A percentile compares a stretch with the other conserved stretches of the same genome.
Conservation (phyloP, 1,139 yeast genomes). For the Pichia sp. region DNA sequence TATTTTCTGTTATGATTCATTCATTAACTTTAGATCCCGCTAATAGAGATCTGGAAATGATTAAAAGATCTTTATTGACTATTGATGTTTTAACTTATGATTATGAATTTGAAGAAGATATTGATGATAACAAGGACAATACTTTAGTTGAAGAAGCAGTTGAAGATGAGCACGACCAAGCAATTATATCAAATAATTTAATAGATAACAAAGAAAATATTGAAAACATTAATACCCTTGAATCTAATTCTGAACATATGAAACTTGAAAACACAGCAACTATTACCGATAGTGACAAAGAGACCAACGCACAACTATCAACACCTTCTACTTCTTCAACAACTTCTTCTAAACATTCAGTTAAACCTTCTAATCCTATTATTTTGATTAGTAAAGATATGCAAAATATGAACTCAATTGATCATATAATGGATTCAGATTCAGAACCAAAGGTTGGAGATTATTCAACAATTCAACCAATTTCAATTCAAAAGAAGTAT, state of each 20-base stretch:
- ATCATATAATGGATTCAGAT: conserved; percentile 2
- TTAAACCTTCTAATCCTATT: neutral
- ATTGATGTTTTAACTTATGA: conserved; percentile 70
- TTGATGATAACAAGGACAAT: conserved; percentile 29
- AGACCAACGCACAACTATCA: no score
- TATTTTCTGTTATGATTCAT: conserved; percentile 74
- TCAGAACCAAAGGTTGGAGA: neutral
- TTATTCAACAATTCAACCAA: conserved; percentile 10
- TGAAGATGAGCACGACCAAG: neutral
- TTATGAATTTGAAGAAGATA: conserved; percentile 47
- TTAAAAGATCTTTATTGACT: conserved; percentile 54
- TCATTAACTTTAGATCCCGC: conserved; percentile 82
- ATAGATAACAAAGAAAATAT: neutral
- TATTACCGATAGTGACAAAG: no score
- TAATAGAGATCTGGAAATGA: conserved; percentile 60
- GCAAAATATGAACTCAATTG: conserved; percentile 6
- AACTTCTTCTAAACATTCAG: no score
- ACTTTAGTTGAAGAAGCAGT: conserved; percentile 4
- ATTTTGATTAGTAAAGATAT: neutral
- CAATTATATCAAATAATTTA: no score
- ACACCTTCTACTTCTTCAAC: no score
- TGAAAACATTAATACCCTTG: neutral
- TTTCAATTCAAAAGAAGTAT: conserved; percentile 13
- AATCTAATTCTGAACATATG: no score
- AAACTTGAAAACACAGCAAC: no score